Conservation (phyloP, 2,329 filamentous ascomycete species). For the Fusarium graminum region DNA sequence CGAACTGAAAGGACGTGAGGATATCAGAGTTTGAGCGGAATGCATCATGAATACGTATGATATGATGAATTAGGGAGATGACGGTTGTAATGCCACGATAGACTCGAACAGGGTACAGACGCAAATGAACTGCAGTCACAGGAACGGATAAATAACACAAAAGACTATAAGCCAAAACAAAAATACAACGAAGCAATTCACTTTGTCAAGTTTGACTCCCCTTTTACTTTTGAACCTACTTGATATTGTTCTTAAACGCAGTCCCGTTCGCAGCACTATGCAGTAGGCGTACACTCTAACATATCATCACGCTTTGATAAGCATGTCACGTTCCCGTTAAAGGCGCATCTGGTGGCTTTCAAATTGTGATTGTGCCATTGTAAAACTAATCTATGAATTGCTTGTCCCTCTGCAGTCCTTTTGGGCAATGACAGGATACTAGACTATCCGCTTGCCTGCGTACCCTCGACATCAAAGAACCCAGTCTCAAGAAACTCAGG, state of each 20-base stretch:
- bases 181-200: slow-evolving; percentile 28
- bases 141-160: slow-evolving; percentile 16
- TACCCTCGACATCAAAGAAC: slow-evolving; percentile 21
- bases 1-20: slow-evolving; percentile 6
- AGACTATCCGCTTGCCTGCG: slow-evolving; percentile 22
- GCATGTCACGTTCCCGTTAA: neutral
- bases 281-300: slow-evolving; percentile 41
- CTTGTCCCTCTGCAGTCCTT: slow-evolving; percentile 23
- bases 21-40: slow-evolving; percentile 18
- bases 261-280: slow-evolving; percentile 33
- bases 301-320: too few species aligned
- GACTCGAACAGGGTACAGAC: slow-evolving; percentile 20
- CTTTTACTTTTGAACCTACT: neutral
- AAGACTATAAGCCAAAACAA: slow-evolving; percentile 14
- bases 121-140: slow-evolving; percentile 15
- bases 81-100: slow-evolving; percentile 26
- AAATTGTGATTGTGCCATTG: slow-evolving; percentile 51
- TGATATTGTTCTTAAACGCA: neutral
- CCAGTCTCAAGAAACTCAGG: slow-evolving; percentile 5
- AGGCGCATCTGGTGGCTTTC: slow-evolving; percentile 26
- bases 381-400: slow-evolving; percentile 51
- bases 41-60: slow-evolving; percentile 29
- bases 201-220: neutral
- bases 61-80: slow-evolving; percentile 14
- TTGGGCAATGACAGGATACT: slow-evolving; percentile 22